Percentiles rank a stretch among this genome's conserved stretches.
Conservation (phyloP, 768 basidiomycete species). For the Fomitopsis serialis region DNA sequence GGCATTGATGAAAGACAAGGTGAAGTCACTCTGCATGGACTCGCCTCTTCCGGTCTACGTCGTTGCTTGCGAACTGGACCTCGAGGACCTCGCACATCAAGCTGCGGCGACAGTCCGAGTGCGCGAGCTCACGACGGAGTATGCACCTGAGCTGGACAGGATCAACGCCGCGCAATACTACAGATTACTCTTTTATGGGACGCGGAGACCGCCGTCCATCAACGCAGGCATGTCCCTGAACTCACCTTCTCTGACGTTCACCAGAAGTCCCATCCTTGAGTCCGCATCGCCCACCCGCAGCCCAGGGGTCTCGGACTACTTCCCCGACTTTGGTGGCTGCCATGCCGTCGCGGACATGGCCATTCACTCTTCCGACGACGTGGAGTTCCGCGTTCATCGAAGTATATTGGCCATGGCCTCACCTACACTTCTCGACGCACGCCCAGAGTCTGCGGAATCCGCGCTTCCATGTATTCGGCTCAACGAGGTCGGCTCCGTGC, state of each 20-base stretch:
- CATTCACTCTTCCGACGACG: slow-evolving; percentile 27
- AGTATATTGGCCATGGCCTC: slow-evolving; percentile 50
- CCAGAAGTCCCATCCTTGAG: neutral
- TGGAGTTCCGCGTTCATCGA: slow-evolving; percentile 50
- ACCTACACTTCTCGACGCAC: slow-evolving; percentile 50
- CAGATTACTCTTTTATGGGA: neutral
- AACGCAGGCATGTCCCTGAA: neutral
- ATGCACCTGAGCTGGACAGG: neutral
- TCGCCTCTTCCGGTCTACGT: neutral
- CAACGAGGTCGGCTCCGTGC: slow-evolving; percentile 8
- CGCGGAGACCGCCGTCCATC: neutral
- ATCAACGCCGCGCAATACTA: slow-evolving; percentile 4
- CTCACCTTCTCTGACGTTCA: neutral
- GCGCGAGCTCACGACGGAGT: neutral
- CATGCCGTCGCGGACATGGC: neutral
- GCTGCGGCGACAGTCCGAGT: neutral
- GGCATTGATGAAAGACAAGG: neutral
- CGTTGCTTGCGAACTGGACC: neutral
- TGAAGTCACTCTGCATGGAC: too few relatives aligned
- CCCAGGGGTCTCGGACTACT: slow-evolving; percentile 20
- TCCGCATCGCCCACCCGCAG: slow-evolving; percentile 24
- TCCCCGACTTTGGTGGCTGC: neutral
- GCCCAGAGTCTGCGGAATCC: slow-evolving; percentile 15
- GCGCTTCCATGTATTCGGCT: neutral
- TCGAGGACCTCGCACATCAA: slow-evolving; percentile 5